Evolutionary conservation across 2,329 filamentous ascomycete genomes (phyloP).

Genomic region (Lachnum nothofagi): DNA sequence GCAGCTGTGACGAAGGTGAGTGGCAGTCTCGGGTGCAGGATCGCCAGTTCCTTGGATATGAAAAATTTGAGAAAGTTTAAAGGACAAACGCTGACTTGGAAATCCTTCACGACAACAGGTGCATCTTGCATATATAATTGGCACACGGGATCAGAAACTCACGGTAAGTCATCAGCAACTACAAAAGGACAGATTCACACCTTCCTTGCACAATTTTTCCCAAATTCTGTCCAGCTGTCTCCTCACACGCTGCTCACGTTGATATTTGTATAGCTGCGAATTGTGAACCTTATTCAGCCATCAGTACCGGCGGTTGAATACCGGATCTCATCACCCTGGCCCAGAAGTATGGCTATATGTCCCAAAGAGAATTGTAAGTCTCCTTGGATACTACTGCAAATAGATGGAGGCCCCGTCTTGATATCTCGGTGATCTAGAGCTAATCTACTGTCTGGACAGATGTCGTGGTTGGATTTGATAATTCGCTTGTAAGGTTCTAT

Average conservation of each 20-base stretch:
- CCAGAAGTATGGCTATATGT: slow-evolving; percentile 37
- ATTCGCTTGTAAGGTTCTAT: slow-evolving; percentile 38
- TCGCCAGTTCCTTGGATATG: too few species aligned
- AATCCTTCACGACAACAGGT: too few species aligned
- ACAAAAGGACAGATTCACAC: background rate
- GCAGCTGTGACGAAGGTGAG: slow-evolving; percentile 36
- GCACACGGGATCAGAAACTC: slow-evolving; percentile 38
- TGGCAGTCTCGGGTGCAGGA: too few species aligned
- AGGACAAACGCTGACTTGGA: too few species aligned
- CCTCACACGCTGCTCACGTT: background rate
- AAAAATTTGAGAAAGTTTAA: too few species aligned
- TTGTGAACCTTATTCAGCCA: slow-evolving; percentile 35
- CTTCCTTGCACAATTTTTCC: background rate
- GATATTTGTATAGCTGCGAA: slow-evolving; percentile 31
- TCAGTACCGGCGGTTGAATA: slow-evolving; percentile 35
- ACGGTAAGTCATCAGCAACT: slow-evolving; percentile 31
- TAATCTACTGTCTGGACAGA: too few species aligned
- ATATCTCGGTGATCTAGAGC: too few species aligned
- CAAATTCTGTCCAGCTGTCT: too few species aligned
- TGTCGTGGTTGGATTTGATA: slow-evolving; percentile 39
- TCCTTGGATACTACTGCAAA: too few species aligned
- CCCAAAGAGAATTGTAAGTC: slow-evolving; percentile 38
- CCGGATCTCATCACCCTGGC: slow-evolving; percentile 37
- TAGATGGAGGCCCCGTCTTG: too few species aligned
- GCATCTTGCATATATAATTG: slow-evolving; percentile 38